Percentiles rank a stretch among this genome's conserved stretches.
Conservation (phyloP, 768 basidiomycete species). For the Leucocoprinus sp. region DNA sequence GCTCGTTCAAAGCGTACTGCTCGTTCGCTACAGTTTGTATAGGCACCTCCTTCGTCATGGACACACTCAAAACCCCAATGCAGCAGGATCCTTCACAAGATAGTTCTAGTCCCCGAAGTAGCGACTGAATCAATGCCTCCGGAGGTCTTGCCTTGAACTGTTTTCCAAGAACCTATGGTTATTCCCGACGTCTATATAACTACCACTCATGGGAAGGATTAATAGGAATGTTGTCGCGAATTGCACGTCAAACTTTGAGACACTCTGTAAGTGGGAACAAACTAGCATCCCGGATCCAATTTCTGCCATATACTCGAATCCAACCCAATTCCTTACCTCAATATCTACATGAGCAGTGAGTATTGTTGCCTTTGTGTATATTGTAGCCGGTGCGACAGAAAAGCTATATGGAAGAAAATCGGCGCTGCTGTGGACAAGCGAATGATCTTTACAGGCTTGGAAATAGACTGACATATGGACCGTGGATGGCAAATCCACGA, state of each 20-base stretch:
- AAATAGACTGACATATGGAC: slow-evolving; percentile 38
- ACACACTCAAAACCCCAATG: slow-evolving; percentile 25
- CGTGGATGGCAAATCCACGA: slow-evolving; percentile 13
- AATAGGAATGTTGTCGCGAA: slow-evolving; percentile 25
- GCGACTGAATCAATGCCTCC: slow-evolving; percentile 26
- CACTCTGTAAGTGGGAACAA: slow-evolving; percentile 13
- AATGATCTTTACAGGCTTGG: slow-evolving; percentile 32
- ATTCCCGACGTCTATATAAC: slow-evolving; percentile 40
- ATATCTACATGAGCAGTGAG: slow-evolving; percentile 15
- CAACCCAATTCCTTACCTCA: slow-evolving; percentile 9
- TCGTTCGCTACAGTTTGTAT: slow-evolving; percentile 24
- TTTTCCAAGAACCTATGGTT: slow-evolving; percentile 49
- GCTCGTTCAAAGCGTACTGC: slow-evolving; percentile 22
- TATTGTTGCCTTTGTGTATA: slow-evolving; percentile 26
- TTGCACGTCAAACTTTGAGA: neutral
- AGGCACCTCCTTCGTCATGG: slow-evolving; percentile 26
- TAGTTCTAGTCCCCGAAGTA: slow-evolving; percentile 29
- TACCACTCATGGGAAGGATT: slow-evolving; percentile 29
- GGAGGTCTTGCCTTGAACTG: slow-evolving; percentile 29
- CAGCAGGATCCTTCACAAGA: slow-evolving; percentile 36
- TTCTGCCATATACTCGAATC: slow-evolving; percentile 16
- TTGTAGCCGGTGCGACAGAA: slow-evolving; percentile 28
- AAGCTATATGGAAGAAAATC: slow-evolving; percentile 26
- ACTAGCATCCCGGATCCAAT: slow-evolving; percentile 18
- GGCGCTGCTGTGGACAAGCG: slow-evolving; percentile 29